These are phyloP conservation scores for Scutellaria galericulata DNA, from an alignment of 257 asterid species.

Conservation along the genomic window DNA sequence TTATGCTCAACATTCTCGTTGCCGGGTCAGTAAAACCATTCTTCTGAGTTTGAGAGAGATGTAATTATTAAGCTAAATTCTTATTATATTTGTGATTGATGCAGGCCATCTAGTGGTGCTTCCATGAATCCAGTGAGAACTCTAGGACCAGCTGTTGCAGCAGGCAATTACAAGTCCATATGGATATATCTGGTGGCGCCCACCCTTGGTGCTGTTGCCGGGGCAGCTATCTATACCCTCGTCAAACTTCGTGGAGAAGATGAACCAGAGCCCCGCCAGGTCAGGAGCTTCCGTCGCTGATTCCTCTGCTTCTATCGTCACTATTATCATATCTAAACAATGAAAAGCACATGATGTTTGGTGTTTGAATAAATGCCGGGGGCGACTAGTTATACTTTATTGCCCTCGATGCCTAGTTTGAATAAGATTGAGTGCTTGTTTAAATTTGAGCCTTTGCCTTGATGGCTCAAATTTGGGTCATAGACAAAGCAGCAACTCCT, in stretches of 20 bases:
- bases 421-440: constrained; percentile 31
- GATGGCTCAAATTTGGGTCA: neutral
- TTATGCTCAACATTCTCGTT: constrained; percentile 81
- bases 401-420: constrained; percentile 41
- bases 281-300: constrained; percentile 63
- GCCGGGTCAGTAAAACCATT: constrained; percentile 67
- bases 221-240: constrained; percentile 63
- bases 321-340: neutral
- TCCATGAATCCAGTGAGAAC: constrained; percentile 95
- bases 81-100: too few relatives aligned
- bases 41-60: neutral
- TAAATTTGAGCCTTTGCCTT: too few relatives aligned
- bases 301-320: neutral
- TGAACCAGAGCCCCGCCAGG: constrained; percentile 53
- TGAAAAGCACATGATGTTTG: neutral
- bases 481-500: neutral
- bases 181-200: constrained; percentile 91
- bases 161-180: constrained; percentile 78
- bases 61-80: neutral
- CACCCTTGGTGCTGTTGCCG: constrained; percentile 80
- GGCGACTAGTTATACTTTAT: constrained; percentile 16
- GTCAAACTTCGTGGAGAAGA: constrained; percentile 58
- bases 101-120: constrained; percentile 85
- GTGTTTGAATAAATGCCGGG: constrained; percentile 44
- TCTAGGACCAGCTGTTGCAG: constrained; percentile 89